Base-by-base conservation (phyloP, 2,329 filamentous ascomycete species). In the Xylaria sp. region DNA sequence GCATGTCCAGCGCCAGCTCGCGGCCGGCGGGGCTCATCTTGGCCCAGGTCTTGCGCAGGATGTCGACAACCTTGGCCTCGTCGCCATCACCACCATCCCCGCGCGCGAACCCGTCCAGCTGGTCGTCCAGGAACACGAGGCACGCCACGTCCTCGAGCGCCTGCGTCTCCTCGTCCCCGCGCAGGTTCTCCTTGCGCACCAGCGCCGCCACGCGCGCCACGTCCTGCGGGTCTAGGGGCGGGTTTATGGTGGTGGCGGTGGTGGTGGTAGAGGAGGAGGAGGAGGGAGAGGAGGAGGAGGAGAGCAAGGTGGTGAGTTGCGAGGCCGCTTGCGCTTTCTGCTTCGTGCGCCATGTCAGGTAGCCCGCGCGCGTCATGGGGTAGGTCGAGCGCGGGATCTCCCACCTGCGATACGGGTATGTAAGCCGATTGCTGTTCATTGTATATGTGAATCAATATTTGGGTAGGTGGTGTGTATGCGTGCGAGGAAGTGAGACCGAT, bases 101-200 rank as follows among this genome's bases (percentile, higher is more conserved):
- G 29, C 29, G 29, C 76, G 91, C 88, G 72, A 94, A 96, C 46
- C 82, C 83, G 65, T 92, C 91, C 59, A 95, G 89, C 68, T 94
- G 89, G 69, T 93, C 90, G 69, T 94, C 91, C 61, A 96, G 74
- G 69, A 96, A 96, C 22, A 95, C 91, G 50, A 96, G 74, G 68
- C 91, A 95, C 2, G 91, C 91, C 42, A 91, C 89, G 73, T 95
- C 91, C 75, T 95, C 91, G 57, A 96, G 77, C 6, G 84, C 79
- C 76, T 93, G 89, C 50, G 87, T 86, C 70, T 91, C 88, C 55
- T 79, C 77, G 53, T 85, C 81, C 54, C 76, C 74, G 66, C 79
- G 80, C 62, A 95, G 73, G 50, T 86, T 85, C 69, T 94, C 89
- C 73, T 96, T 95, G 57, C 89, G 79, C 48, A 96, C 87, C 71